phyloP scores from a whole-genome alignment of 352 stramenopile species.

The Phytophthora capsici region DNA sequence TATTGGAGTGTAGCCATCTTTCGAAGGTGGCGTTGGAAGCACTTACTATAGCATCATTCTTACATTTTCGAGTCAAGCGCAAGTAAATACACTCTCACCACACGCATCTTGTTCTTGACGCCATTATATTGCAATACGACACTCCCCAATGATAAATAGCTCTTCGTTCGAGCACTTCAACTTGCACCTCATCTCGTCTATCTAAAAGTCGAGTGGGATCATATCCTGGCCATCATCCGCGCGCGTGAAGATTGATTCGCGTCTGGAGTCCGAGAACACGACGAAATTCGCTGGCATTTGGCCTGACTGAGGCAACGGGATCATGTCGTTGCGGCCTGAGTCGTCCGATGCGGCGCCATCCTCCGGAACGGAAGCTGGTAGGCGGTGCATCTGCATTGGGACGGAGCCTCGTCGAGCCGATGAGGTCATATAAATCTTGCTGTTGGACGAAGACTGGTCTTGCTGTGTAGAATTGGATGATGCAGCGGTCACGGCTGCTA shows the following conservation, averaged over 20 bases:
- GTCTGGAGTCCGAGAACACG: slow-evolving; percentile 43
- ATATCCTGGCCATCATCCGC: slow-evolving; percentile 45
- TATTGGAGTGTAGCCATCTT: not conserved
- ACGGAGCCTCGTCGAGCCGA: slow-evolving; percentile 25
- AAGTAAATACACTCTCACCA: too few relatives aligned
- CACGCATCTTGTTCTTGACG: slow-evolving; percentile 1
- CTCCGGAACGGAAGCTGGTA: slow-evolving; percentile 30
- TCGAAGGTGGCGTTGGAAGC: too few relatives aligned
- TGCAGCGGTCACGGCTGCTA: slow-evolving; percentile 28
- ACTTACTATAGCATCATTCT: too few relatives aligned
- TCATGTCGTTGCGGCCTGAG: slow-evolving; percentile 41
- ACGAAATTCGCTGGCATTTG: slow-evolving; percentile 34
- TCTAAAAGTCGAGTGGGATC: slow-evolving; percentile 47
- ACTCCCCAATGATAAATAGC: slow-evolving; percentile 45
- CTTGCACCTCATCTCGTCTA: slow-evolving; percentile 7
- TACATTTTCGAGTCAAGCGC: too few relatives aligned
- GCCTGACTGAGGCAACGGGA: slow-evolving; percentile 24
- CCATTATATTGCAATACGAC: slow-evolving; percentile 30
- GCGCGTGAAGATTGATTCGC: slow-evolving; percentile 45
- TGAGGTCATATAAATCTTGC: slow-evolving; percentile 24
- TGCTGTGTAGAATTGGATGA: slow-evolving; percentile 8
- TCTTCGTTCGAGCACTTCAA: slow-evolving; percentile 44
- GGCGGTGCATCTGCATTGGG: slow-evolving; percentile 19
- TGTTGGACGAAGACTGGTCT: slow-evolving; percentile 14
- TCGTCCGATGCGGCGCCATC: slow-evolving; percentile 19